A percentile compares a stretch with the other conserved stretches of the same genome.
Evolutionary conservation across 306 rosid genomes (phyloP).

Genomic region (Cotoneaster glaucophyllus): DNA sequence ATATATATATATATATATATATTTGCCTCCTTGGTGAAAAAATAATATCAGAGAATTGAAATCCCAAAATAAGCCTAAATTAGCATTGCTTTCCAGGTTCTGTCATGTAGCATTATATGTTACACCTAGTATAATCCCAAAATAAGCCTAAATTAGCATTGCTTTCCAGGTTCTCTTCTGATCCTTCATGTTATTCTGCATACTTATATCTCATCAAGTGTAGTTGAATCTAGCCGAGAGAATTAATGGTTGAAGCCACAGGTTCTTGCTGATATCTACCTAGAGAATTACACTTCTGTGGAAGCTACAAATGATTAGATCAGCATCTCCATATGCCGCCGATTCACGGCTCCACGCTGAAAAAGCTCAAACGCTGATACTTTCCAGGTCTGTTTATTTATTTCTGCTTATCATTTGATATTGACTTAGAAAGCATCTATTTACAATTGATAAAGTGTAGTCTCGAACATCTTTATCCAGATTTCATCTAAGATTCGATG

Average conservation of each 20-base stretch:
- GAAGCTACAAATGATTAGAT: slow-evolving; percentile 68
- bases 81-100: neutral
- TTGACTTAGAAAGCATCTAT: neutral
- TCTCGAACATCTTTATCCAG: too few species aligned
- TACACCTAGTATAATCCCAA: neutral
- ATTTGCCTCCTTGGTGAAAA: too few species aligned
- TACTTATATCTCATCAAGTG: slow-evolving; percentile 12
- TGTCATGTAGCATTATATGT: neutral
- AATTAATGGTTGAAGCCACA: slow-evolving; percentile 32
- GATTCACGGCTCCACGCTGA: slow-evolving; percentile 67
- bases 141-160: too few species aligned
- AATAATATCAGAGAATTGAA: too few species aligned
- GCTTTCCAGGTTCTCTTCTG: neutral
- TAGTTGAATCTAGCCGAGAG: slow-evolving; percentile 13
- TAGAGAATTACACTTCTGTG: slow-evolving; percentile 61
- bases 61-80: too few species aligned
- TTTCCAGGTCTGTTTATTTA: slow-evolving; percentile 54
- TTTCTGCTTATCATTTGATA: neutral
- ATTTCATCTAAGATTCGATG: too few species aligned
- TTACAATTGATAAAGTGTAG: too few species aligned
- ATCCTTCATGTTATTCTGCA: neutral
- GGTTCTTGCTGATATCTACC: slow-evolving; percentile 76
- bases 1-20: too few species aligned
- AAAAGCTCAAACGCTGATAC: slow-evolving; percentile 69
- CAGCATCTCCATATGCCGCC: slow-evolving; percentile 62